Percentiles rank a stretch among this genome's conserved stretches.
phyloP scores from a whole-genome alignment of 2,329 filamentous ascomycete genomes.

The Gaeumannomyces sp. region DNA sequence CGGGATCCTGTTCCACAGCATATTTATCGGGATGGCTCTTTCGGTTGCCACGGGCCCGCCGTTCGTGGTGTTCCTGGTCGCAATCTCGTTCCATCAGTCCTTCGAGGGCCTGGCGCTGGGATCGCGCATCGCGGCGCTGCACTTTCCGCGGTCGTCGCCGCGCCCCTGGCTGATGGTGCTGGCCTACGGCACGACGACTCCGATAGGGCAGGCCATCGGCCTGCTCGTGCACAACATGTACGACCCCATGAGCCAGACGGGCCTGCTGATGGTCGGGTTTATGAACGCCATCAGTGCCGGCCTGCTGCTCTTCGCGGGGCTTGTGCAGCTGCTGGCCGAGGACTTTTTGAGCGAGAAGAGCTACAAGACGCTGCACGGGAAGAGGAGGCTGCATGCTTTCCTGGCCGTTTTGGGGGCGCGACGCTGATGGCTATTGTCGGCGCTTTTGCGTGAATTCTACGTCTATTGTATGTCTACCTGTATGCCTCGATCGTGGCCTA shows the following conservation, averaged over 20 bases:
- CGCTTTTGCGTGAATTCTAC: constrained; percentile 55
- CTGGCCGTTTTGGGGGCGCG: constrained; percentile 57
- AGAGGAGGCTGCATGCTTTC: constrained; percentile 55
- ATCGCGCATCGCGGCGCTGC: constrained; percentile 75
- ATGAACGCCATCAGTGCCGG: constrained; percentile 84
- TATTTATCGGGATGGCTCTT: constrained; percentile 84
- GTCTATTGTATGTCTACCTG: not conserved
- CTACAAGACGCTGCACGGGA: constrained; percentile 59
- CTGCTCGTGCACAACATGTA: constrained; percentile 73
- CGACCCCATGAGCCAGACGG: constrained; percentile 68
- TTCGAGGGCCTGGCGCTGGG: constrained; percentile 85
- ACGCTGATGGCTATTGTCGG: constrained; percentile 66
- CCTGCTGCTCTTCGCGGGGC: constrained; percentile 70
- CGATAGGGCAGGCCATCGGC: constrained; percentile 77
- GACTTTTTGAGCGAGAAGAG: constrained; percentile 76
- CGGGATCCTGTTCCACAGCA: constrained; percentile 76
- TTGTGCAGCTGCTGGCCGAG: constrained; percentile 79
- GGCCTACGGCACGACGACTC: constrained; percentile 71
- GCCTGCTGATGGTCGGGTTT: constrained; percentile 74
- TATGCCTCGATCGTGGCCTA: too few relatives aligned
- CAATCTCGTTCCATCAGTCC: constrained; percentile 79
- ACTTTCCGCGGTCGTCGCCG: constrained; percentile 65
- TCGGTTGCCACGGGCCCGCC: constrained; percentile 74
- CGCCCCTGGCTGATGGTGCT: constrained; percentile 81
- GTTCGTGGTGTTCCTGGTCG: constrained; percentile 73